Conservation (phyloP, 1,284 basidiomycete genomes). For the Sparassis latifolia region DNA sequence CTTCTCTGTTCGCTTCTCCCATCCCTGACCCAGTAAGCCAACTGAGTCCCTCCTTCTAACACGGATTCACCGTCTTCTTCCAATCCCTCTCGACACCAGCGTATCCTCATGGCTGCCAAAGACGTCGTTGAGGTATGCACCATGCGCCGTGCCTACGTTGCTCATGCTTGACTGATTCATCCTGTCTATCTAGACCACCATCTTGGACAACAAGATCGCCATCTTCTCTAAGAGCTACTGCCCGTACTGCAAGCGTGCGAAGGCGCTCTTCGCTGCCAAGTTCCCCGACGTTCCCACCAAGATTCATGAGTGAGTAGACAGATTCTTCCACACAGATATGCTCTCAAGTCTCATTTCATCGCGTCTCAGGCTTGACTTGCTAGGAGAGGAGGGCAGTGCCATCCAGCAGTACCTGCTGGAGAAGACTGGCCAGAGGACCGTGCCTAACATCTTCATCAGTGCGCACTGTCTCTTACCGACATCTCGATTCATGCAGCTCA, state of each 20-base stretch:
- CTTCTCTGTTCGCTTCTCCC: constrained; percentile 11
- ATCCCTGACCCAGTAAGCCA: constrained; percentile 20
- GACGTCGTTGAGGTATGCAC: constrained; percentile 36
- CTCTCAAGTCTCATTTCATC: constrained; percentile 21
- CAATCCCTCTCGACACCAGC: constrained; percentile 32
- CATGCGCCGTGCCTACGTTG: not conserved
- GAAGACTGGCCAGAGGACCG: constrained; percentile 57
- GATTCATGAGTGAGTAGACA: constrained; percentile 50
- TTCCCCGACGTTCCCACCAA: constrained; percentile 43
- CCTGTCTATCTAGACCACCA: constrained; percentile 35
- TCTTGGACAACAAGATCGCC: constrained; percentile 50
- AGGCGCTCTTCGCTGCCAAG: constrained; percentile 42
- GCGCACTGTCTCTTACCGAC: constrained; percentile 21
- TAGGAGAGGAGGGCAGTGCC: constrained; percentile 41
- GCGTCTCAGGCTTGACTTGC: constrained; percentile 33
- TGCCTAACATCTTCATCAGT: constrained; percentile 70
- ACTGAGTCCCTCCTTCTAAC: constrained; percentile 7
- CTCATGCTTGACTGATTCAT: not conserved
- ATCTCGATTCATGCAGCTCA: not conserved
- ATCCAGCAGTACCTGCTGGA: constrained; percentile 56
- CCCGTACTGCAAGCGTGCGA: constrained; percentile 55
- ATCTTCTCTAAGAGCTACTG: constrained; percentile 69
- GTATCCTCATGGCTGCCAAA: constrained; percentile 32
- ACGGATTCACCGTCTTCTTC: constrained; percentile 27
- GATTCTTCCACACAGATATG: not conserved